phyloP scores from a whole-genome alignment of 306 rosid genomes.

The Dryas drummondii region DNA sequence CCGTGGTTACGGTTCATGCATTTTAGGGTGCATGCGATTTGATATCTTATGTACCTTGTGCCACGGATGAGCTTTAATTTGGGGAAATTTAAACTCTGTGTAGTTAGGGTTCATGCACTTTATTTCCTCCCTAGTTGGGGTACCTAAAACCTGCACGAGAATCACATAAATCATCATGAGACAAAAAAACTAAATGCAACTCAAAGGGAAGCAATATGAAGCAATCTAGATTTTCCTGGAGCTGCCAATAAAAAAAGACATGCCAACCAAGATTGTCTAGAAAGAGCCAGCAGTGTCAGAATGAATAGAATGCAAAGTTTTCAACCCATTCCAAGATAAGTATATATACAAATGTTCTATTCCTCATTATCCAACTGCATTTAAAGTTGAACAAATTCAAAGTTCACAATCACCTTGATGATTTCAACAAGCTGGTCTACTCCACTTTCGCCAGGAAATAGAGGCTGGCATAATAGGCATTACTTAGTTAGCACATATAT shows the following conservation, averaged over 20 bases:
- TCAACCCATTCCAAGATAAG: no score
- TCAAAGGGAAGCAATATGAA: background rate
- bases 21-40: slow-evolving; percentile 29
- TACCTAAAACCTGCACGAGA: slow-evolving; percentile 79
- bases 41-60: slow-evolving; percentile 62
- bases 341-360: background rate
- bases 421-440: slow-evolving; percentile 95
- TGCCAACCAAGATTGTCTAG: no score
- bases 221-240: background rate
- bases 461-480: slow-evolving; percentile 52
- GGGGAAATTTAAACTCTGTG: slow-evolving; percentile 90
- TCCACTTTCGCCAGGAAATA: slow-evolving; percentile 91
- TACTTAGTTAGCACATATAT: slow-evolving; percentile 3
- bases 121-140: slow-evolving; percentile 98
- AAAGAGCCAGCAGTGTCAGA: no score
- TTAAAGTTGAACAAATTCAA: no score
- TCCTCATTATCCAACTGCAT: background rate
- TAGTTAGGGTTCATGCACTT: slow-evolving; percentile 97
- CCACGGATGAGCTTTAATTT: slow-evolving; percentile 97
- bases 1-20: slow-evolving; percentile 97
- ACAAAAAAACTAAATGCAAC: no score
- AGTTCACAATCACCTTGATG: slow-evolving; percentile 59
- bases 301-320: no score
- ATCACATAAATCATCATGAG: slow-evolving; percentile 8
- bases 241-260: background rate